Conservation (phyloP, 2,329 filamentous ascomycete genomes). For the Cladosporium sp. region DNA sequence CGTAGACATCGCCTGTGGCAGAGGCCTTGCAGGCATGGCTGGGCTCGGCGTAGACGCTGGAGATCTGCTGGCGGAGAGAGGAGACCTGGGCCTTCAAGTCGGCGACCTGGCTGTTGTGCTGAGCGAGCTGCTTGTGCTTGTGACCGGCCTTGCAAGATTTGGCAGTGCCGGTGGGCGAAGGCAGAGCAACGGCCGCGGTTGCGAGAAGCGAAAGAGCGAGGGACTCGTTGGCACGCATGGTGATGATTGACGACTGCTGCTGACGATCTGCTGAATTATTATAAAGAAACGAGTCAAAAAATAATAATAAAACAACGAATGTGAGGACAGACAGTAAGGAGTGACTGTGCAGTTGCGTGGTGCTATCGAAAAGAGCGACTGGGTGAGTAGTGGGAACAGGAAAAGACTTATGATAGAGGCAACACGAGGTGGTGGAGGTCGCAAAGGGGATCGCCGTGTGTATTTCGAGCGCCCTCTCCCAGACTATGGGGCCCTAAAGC, state of each 20-base stretch:
- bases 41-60: conserved; percentile 13
- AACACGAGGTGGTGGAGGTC: conserved; percentile 5
- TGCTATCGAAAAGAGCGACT: background rate
- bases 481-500: background rate
- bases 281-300: conserved; percentile 1
- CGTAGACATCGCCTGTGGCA: background rate
- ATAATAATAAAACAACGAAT: conserved; percentile 15
- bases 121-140: background rate
- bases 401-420: conserved; percentile 10
- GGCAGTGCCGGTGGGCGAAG: conserved; percentile 2
- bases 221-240: conserved; percentile 15
- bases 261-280: conserved; percentile 8
- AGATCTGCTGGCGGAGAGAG: conserved; percentile 12
- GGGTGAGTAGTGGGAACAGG: background rate
- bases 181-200: conserved; percentile 12
- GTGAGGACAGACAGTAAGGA: conserved; percentile 4
- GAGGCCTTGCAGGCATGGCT: conserved; percentile 9
- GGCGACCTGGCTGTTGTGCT: conserved; percentile 10
- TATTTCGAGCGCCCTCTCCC: conserved; percentile 13
- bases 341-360: conserved; percentile 3
- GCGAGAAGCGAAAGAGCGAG: conserved; percentile 16
- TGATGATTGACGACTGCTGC: background rate
- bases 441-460: background rate
- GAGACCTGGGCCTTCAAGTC: conserved; percentile 13
- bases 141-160: background rate